Percentiles rank a stretch among this genome's conserved stretches.
Conservation (phyloP, 768 basidiomycete genomes). For the Podaxis sp. region DNA sequence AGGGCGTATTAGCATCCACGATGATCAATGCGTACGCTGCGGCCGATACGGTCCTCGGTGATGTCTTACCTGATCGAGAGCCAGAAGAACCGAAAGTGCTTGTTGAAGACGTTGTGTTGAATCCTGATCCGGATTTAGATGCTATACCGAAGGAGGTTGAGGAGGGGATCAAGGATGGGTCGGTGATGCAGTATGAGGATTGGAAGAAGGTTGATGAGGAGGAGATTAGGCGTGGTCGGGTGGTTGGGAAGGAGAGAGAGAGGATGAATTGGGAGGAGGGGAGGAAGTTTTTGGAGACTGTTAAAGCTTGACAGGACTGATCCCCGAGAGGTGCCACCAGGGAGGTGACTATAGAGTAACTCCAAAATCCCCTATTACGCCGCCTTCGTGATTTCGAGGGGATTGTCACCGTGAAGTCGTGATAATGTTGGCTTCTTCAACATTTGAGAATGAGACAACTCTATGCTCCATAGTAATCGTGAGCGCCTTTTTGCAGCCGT, state of each 20-base stretch:
- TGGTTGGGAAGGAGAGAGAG: conserved; percentile 70
- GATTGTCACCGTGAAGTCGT: no score
- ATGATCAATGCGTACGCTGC: conserved; percentile 91
- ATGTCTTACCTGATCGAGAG: conserved; percentile 33
- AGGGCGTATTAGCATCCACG: conserved; percentile 87
- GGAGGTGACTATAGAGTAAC: no score
- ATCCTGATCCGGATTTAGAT: conserved; percentile 40
- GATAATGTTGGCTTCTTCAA: no score
- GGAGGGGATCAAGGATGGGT: conserved; percentile 36
- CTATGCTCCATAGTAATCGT: no score
- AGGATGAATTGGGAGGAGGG: conserved; percentile 72
- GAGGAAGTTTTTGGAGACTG: conserved; percentile 22
- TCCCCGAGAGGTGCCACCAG: no score
- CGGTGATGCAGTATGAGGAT: conserved; percentile 62
- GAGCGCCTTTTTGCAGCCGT: no score
- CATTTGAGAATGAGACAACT: no score
- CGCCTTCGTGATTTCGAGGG: no score
- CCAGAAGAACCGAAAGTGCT: conserved; percentile 5
- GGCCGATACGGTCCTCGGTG: conserved; percentile 67
- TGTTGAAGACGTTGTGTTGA: conserved; percentile 26
- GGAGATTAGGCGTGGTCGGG: conserved; percentile 62
- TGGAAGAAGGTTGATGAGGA: conserved; percentile 78
- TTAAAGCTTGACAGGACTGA: neutral
- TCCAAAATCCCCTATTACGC: no score
- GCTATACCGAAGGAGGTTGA: conserved; percentile 48